Conservation (phyloP, 768 basidiomycete genomes). For the Tricholoma saponaceum region DNA sequence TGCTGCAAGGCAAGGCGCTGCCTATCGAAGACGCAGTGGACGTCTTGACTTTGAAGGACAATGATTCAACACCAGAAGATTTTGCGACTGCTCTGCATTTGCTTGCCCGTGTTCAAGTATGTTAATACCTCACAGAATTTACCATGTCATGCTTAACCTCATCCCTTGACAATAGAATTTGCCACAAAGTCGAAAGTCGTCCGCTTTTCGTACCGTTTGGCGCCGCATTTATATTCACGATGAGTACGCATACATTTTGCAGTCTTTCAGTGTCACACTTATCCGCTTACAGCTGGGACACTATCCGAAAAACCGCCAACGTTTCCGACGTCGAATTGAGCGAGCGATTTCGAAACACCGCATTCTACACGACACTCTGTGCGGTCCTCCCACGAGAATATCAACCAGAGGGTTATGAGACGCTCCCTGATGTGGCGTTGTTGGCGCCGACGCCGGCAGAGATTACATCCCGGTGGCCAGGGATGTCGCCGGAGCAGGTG, state of each 20-base stretch:
- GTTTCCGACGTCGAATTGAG: slow-evolving; percentile 76
- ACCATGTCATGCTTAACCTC: neutral
- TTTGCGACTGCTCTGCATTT: slow-evolving; percentile 69
- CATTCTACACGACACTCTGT: slow-evolving; percentile 64
- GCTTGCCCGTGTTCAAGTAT: slow-evolving; percentile 51
- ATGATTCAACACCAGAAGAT: slow-evolving; percentile 52
- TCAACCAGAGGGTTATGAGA: slow-evolving; percentile 45
- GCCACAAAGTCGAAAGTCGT: slow-evolving; percentile 63
- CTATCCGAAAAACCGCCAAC: slow-evolving; percentile 68
- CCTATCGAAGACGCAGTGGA: slow-evolving; percentile 81
- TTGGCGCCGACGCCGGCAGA: slow-evolving; percentile 55
- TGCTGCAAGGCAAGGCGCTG: slow-evolving; percentile 74
- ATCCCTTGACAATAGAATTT: slow-evolving; percentile 40
- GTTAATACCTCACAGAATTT: slow-evolving; percentile 8
- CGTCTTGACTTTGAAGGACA: slow-evolving; percentile 82
- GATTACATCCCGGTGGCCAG: slow-evolving; percentile 69
- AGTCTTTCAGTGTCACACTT: neutral
- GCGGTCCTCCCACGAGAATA: slow-evolving; percentile 39
- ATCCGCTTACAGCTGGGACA: slow-evolving; percentile 60
- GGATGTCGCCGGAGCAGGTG: slow-evolving; percentile 62
- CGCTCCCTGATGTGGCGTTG: slow-evolving; percentile 55
- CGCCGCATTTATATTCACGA: slow-evolving; percentile 85
- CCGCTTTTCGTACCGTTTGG: slow-evolving; percentile 79
- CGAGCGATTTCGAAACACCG: slow-evolving; percentile 66
- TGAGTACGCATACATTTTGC: slow-evolving; percentile 52